Evolutionary conservation across 2,329 filamentous ascomycete genomes (phyloP).

Genomic region (Talaromyces piceae): DNA sequence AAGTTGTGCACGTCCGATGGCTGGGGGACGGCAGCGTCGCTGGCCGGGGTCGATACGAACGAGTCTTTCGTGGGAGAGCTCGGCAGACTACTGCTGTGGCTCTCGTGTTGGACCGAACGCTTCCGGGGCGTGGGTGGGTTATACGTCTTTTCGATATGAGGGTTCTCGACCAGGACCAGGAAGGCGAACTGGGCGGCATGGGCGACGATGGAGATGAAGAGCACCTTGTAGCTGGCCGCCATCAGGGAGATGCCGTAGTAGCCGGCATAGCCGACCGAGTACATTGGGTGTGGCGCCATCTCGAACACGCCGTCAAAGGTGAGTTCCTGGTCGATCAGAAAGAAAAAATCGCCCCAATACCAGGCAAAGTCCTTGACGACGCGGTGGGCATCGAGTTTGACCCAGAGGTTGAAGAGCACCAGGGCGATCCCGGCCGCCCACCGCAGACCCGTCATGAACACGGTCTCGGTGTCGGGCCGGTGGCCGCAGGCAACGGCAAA

Average conservation of each 20-base stretch:
- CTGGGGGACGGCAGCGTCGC: constrained; percentile 33
- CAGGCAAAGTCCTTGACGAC: constrained; percentile 99
- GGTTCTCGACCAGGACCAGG: constrained; percentile 84
- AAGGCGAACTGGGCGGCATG: constrained; percentile 94
- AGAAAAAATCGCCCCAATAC: constrained; percentile 99
- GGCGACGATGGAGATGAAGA: constrained; percentile 92
- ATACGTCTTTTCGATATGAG: constrained; percentile 97
- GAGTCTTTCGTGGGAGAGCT: constrained; percentile 9
- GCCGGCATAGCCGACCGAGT: constrained; percentile 93
- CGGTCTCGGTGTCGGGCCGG: constrained; percentile 63
- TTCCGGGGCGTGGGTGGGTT: constrained; percentile 74
- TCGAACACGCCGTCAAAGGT: constrained; percentile 99
- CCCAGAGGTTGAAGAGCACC: constrained; percentile 94
- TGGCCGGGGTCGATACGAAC: constrained; percentile 5
- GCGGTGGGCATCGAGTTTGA: constrained; percentile 93
- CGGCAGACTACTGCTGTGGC: not conserved
- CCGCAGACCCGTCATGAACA: constrained; percentile 61
- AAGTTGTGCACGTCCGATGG: constrained; percentile 73
- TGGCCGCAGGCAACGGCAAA: constrained; percentile 85
- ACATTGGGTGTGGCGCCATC: constrained; percentile 98
- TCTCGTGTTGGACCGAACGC: constrained; percentile 27
- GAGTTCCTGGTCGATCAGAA: constrained; percentile 92
- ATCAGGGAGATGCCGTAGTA: constrained; percentile 98
- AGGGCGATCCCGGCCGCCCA: constrained; percentile 73
- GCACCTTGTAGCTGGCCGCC: constrained; percentile 93